Evolutionary conservation across 257 asterid species (phyloP), one percentile per base, ranked within the genome.

Genomic region (Vinca minor): DNA sequence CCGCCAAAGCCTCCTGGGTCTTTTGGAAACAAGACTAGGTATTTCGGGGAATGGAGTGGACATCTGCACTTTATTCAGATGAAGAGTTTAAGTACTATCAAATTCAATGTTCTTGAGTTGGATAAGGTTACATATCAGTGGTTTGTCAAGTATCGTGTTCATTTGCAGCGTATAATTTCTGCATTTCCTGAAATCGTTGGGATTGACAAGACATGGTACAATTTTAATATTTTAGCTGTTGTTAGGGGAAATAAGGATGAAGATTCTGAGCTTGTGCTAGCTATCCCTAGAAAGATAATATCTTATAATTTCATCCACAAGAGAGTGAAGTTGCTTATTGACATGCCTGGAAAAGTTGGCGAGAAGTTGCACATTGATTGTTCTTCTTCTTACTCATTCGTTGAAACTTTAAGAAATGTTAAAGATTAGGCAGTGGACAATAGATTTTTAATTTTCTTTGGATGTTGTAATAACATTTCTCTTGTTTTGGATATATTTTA

Each of bases 41-140:
- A 38, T 38, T 35, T 31, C 8, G 65, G 71, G 11, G 65, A 56
- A 55, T 67, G 58, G 64, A 13, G 45, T 26, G 71, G 71, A 5
- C 64, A 67, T 56, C 39, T 67, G 36, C 64, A 67, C 25, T 32
- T 36, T 39, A 35, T 67, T 56, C 62, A 17, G 26, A 42, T 56
- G 10, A 21, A 31, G 23, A 56, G 46, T n/a, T 12, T 14, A 12
- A 41, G 8, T 0, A 5, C 29, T 12, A 23, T 36, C 20, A 54
- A 56, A 25, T 67, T 67, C 35, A 28, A 44, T 42, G 65, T 67
- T 21, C 46, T 55, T 9, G 71, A 67, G 32, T 56, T 56, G 20
- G 56, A 67, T 5, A 25, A 67, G 41, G 36, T 4, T 15, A 56
- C 32, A 44, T 41, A 5, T 12, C 38, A 57, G 46, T 67, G 71